Conservation (phyloP, 2,329 filamentous ascomycete species). For the Gliomastix tumulicola region DNA sequence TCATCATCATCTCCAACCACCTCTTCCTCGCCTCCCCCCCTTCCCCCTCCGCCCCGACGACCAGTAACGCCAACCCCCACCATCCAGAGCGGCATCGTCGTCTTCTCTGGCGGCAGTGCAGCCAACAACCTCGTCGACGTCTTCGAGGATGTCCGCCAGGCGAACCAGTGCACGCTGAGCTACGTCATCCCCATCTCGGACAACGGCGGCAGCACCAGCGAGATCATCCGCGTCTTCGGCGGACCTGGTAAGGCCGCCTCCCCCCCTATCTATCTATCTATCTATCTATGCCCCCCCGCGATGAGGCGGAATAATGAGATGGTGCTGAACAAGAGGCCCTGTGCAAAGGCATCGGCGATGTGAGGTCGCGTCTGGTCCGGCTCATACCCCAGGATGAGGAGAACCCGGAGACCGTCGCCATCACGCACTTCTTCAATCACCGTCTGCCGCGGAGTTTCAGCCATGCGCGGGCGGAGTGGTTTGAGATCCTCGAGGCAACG, state of each 20-base stretch:
- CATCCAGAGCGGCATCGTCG: constrained; percentile 49
- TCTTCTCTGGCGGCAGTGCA: constrained; percentile 91
- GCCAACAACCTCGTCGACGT: constrained; percentile 92
- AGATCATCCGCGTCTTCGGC: constrained; percentile 89
- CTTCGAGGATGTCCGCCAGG: constrained; percentile 61
- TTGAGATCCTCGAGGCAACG: constrained; percentile 78
- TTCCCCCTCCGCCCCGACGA: background rate
- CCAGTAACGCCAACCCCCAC: constrained; percentile 1
- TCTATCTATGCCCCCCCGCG: constrained; percentile 1
- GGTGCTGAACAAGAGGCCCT: no score
- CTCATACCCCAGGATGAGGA: constrained; percentile 65
- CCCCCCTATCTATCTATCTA: background rate
- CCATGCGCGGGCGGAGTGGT: constrained; percentile 73
- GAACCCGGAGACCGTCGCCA: constrained; percentile 61
- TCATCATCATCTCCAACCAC: no score
- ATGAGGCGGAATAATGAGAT: no score
- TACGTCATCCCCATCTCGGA: constrained; percentile 95
- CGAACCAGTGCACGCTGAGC: constrained; percentile 61
- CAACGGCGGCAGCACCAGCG: constrained; percentile 90
- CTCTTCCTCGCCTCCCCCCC: background rate
- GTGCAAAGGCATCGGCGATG: constrained; percentile 50
- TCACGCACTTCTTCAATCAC: constrained; percentile 83
- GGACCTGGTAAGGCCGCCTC: constrained; percentile 58
- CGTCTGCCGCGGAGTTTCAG: constrained; percentile 55
- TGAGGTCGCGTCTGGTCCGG: constrained; percentile 65